phyloP scores from a whole-genome alignment of 169 alveolate genomes.

The Cryptosporidium baileyi region DNA sequence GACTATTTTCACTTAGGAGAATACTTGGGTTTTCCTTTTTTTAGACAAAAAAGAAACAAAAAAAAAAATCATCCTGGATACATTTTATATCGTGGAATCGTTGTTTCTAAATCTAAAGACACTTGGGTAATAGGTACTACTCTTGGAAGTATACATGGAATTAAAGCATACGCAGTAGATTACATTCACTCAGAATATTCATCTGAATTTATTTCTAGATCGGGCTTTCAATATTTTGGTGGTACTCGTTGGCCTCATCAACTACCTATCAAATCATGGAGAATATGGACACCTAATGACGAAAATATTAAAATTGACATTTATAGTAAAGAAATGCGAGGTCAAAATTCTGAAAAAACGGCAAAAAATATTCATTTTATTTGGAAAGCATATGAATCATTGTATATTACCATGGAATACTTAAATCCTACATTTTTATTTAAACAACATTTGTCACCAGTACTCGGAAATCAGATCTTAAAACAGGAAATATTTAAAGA shows the following conservation, averaged over 20 bases:
- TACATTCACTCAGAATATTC: background rate
- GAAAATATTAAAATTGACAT: constrained; percentile 18
- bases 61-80: constrained; percentile 55
- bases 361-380: constrained; percentile 11
- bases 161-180: constrained; percentile 60
- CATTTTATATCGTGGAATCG: constrained; percentile 37
- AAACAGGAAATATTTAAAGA: background rate
- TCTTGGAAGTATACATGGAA: constrained; percentile 61
- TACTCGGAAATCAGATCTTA: constrained; percentile 7
- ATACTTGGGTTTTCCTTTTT: constrained; percentile 60
- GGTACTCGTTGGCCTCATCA: constrained; percentile 70
- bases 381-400: constrained; percentile 51
- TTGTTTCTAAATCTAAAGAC: constrained; percentile 28
- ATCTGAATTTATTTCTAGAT: background rate
- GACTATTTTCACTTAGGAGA: constrained; percentile 62
- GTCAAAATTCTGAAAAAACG: constrained; percentile 26
- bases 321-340: constrained; percentile 34
- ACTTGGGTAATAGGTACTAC: constrained; percentile 67
- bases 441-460: constrained; percentile 54
- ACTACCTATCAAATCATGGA: constrained; percentile 50
- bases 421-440: constrained; percentile 18
- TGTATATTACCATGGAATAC: constrained; percentile 48
- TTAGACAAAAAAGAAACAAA: constrained; percentile 59
- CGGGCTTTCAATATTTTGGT: constrained; percentile 55
- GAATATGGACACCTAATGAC: constrained; percentile 48